Conservation (phyloP, 768 basidiomycete genomes). For the Phaeotremella skinneri region DNA sequence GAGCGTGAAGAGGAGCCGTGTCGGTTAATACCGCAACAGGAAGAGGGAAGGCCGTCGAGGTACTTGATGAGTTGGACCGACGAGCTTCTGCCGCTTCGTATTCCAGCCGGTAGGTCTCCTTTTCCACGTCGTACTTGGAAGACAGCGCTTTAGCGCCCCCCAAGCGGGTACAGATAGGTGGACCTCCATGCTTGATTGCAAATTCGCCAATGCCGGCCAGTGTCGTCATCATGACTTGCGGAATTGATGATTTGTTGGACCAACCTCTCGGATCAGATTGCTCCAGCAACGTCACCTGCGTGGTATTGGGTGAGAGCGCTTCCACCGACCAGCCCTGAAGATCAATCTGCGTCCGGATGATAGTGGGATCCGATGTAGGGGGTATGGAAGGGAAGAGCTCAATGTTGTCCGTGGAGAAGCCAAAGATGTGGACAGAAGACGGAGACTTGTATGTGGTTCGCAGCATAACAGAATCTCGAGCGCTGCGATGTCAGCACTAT, state of each 20-base stretch:
- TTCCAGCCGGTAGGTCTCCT: constrained; percentile 73
- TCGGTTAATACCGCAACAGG: constrained; percentile 33
- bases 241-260: constrained; percentile 91
- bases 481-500: constrained; percentile 55
- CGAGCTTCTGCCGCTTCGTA: constrained; percentile 58
- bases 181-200: constrained; percentile 90
- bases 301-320: constrained; percentile 88
- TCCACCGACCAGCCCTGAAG: constrained; percentile 99
- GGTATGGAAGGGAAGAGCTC: constrained; percentile 68
- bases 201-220: constrained; percentile 93
- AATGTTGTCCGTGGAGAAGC: constrained; percentile 87
- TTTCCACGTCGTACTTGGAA: constrained; percentile 83
- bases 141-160: constrained; percentile 69
- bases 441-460: constrained; percentile 97
- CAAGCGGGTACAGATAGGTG: constrained; percentile 82
- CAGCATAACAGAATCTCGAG: constrained; percentile 83
- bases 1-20: constrained; percentile 50
- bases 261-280: constrained; percentile 97
- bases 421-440: constrained; percentile 88
- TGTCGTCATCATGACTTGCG: constrained; percentile 84
- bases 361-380: constrained; percentile 67
- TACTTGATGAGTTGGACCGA: constrained; percentile 52
- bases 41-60: constrained; percentile 40
- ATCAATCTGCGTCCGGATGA: constrained; percentile 92
- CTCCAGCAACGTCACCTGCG: constrained; percentile 85